Base-by-base conservation (phyloP, 345 rosid species). In the Murraya koenigii region DNA sequence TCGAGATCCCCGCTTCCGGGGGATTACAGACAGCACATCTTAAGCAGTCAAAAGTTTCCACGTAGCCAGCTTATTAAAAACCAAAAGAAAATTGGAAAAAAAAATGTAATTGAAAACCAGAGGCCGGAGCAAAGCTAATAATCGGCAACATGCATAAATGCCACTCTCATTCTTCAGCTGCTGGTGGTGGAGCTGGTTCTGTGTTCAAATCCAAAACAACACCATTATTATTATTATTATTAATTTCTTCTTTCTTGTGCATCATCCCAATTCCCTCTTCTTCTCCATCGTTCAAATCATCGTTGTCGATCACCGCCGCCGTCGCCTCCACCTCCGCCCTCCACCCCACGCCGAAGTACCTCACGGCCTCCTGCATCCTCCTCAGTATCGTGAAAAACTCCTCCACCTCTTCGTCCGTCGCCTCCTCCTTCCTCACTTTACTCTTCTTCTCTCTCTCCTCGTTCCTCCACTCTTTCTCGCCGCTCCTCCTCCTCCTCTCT, bases 151-250 rank as follows among this genome's bases (percentile, higher is more conserved):
- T 7, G n/a, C 22, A 5, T 8, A 7, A 2, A 10, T 3, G 3
- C n/a, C 60, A 6, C 60, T 44, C 49, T 44, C 49, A 44, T 55
- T 20, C 60, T 25, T 55, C 49, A 11, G 49, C 49, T 11, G 49
- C 49, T 11, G 49, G 15, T 0, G 49, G 49, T 11, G 49, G 22
- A 28, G 56, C 76, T 25, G 86, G 86, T 32, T 17, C 58, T 20
- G 62, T n/a, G 74, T 83, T 83, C 76, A 83, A 67, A 76, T 83
- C 86, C 25, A 80, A 8, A 33, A 70, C 19, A 3, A 7, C 33
- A 63, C 30, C 30, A 35, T 6, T 44, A 44, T 11, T 41, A 0
- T 41, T 41, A 11, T 41, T 3, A 11, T 41, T 11, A 44, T 11
- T 44, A 44, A 13, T 44, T 11, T 44, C 49, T 13, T 44, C 17